A percentile compares a stretch with the other conserved stretches of the same genome.
Conservation (phyloP, 179 eudicot genomes). For the Pouteria campechiana region DNA sequence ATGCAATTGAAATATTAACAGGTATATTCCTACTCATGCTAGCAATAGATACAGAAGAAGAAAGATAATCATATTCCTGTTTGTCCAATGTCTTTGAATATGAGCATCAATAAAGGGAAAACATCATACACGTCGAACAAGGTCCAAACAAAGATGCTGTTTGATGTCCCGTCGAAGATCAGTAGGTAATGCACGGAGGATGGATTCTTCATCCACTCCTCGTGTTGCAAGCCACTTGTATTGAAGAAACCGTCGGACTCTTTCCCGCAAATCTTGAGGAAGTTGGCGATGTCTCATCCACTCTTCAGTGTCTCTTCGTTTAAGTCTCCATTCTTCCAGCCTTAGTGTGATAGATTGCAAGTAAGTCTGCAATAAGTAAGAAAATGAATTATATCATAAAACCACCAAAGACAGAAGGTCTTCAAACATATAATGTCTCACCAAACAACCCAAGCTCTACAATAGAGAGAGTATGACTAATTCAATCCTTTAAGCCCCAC, state of each 20-base stretch:
- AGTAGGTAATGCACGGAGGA: constrained; percentile 59
- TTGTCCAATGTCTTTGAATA: too few species aligned
- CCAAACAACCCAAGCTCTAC: too few species aligned
- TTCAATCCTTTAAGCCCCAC: too few species aligned
- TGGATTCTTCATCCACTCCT: constrained; percentile 83
- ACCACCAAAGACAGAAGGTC: too few species aligned
- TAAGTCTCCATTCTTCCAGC: constrained; percentile 97
- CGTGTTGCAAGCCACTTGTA: constrained; percentile 96
- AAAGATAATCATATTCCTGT: too few species aligned
- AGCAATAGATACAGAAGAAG: too few species aligned
- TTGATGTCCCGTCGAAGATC: constrained; percentile 96
- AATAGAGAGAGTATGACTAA: too few species aligned
- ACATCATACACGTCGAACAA: constrained; percentile 77
- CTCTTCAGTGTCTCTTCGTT: constrained; percentile 92
- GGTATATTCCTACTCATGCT: too few species aligned
- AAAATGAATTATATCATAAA: not conserved
- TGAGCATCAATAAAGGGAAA: too few species aligned
- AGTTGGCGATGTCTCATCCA: constrained; percentile 99
- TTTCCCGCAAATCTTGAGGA: constrained; percentile 65
- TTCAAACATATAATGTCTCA: too few species aligned
- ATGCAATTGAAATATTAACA: too few species aligned
- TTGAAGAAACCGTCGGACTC: constrained; percentile 76
- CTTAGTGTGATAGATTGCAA: constrained; percentile 85
- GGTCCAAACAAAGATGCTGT: constrained; percentile 90
- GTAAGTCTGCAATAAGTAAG: constrained; percentile 48